Evolutionary conservation across 805 yeast genomes (phyloP), one percentile per base, ranked within the genome.

Genomic region (Barnettozyma californica): DNA sequence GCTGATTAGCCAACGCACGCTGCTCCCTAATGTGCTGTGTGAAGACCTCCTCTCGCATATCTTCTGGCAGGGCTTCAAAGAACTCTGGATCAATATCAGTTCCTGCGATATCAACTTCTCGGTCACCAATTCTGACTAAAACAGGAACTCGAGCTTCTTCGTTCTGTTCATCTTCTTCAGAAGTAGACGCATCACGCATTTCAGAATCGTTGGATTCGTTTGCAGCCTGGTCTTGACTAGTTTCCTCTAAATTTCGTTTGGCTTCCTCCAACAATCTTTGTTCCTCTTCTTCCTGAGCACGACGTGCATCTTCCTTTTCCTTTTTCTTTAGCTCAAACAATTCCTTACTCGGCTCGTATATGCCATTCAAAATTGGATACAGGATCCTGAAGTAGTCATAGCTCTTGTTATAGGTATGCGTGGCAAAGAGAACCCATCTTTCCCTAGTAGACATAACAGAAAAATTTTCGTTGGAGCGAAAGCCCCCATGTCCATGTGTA

Each of bases 21-120:
- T 91, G 71, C 55, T 87, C 94, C 38, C 90, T 70, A 7, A 89
- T 70, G 59, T 90, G 96, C 53, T 89, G 92, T 0, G 91, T 80
- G 60, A 87, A 82, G 0, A 90, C 97, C 60, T 91, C 97, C 53
- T 89, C 95, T 44, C 97, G 73, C 87, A 91, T 86, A 46, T 87
- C 94, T 40, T 88, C 96, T 0, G 97, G 97, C 34, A 91, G 73
- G 0, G 96, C 97, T 57, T 84, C 85, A 51, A 91, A 71, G 62
- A 89, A 91, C 55, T 87, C 92, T 0, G 96, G 95, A 66, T 91
- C 97, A 50, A 91, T 88, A 47, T 87, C 97, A 3, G 96, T 83
- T 0, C 94, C 95, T 37, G 91, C 78, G 34, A 91, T 86, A 61
- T 91, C 95, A 33, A 91, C 90, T 44, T 82, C 81, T 25, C 83